These are phyloP conservation scores for Beta macrorhiza DNA, from an alignment of 179 eudicot genomes.

Conservation along the genomic window DNA sequence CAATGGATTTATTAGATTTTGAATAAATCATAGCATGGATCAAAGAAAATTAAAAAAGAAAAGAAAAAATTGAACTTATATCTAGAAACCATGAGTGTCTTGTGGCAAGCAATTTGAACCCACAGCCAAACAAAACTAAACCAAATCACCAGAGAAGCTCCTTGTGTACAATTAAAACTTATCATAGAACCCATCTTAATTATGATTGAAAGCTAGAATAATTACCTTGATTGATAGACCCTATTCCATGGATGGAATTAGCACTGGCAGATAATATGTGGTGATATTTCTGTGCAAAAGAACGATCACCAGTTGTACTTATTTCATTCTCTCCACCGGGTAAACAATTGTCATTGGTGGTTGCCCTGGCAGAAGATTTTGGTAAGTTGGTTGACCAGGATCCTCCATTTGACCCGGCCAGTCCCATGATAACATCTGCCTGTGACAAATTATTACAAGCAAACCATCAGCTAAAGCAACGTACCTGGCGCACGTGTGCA, in stretches of 20 bases:
- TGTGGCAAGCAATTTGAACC: not conserved
- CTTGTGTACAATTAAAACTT: not conserved
- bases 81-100: not conserved
- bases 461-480: conserved; percentile 6
- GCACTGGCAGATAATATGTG: conserved; percentile 3
- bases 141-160: not conserved
- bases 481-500: not conserved
- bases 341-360: conserved; percentile 28
- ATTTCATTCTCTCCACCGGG: conserved; percentile 36
- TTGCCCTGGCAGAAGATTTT: conserved; percentile 35
- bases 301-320: conserved; percentile 27
- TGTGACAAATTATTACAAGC: conserved; percentile 28
- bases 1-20: not conserved
- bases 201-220: not conserved
- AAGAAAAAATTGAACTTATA: not conserved
- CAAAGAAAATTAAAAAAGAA: too few relatives aligned
- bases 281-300: conserved; percentile 32
- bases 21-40: not conserved
- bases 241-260: conserved; percentile 8
- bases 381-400: conserved; percentile 67
- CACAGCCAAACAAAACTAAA: not conserved
- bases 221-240: conserved; percentile 19
- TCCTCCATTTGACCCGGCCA: conserved; percentile 86
- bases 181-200: not conserved
- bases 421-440: conserved; percentile 79